Percentiles rank a stretch among this genome's conserved stretches.
These are phyloP conservation scores for Lepidium aucheri DNA, from an alignment of 345 rosid genomes.

Conservation along the genomic window DNA sequence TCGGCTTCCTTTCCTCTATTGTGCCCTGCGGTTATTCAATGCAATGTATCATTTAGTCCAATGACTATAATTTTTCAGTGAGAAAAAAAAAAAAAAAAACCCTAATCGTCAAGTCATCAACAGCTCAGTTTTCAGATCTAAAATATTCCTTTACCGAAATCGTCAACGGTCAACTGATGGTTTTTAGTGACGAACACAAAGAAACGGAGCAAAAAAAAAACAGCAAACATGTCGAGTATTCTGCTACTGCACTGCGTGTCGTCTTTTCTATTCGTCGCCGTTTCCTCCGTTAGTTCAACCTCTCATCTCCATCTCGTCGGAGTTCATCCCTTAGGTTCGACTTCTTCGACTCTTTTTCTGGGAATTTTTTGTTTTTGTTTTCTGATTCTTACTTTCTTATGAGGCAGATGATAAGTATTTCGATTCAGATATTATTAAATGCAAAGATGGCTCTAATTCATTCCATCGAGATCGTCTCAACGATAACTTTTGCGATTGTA, in stretches of 20 bases:
- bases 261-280: conserved; percentile 11
- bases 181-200: not conserved
- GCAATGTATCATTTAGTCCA: no score
- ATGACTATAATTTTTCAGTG: no score
- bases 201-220: not conserved
- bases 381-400: not conserved
- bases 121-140: no score
- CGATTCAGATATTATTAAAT: conserved; percentile 52
- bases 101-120: no score
- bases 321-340: conserved; percentile 62
- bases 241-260: conserved; percentile 3
- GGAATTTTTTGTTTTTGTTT: not conserved
- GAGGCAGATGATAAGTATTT: conserved; percentile 63
- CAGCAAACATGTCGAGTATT: conserved; percentile 19
- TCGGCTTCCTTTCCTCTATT: no score
- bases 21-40: no score
- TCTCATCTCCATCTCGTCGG: conserved; percentile 34
- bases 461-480: conserved; percentile 75
- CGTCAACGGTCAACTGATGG: not conserved
- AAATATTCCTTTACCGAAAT: no score
- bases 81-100: no score
- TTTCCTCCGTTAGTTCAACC: conserved; percentile 23
- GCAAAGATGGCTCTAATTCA: conserved; percentile 79
- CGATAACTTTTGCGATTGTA: conserved; percentile 87
- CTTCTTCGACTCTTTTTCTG: not conserved